These are phyloP conservation scores for Ceratocystiopsis minuta DNA, from an alignment of 2,329 filamentous ascomycete genomes.

Conservation along the genomic window DNA sequence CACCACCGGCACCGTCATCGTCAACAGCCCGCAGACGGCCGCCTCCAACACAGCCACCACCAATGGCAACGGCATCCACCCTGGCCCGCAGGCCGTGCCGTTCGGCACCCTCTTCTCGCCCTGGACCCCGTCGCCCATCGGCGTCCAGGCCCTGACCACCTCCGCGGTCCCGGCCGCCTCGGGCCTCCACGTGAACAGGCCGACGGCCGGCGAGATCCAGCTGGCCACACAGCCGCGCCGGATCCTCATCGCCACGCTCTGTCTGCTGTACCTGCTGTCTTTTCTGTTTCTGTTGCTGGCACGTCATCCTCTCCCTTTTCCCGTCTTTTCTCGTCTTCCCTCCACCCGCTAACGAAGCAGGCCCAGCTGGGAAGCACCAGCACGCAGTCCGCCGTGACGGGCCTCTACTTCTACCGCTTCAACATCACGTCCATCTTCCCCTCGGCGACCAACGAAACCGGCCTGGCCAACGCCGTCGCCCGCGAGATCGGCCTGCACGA, in stretches of 20 bases:
- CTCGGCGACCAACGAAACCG: constrained; percentile 47
- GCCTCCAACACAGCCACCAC: too few species aligned
- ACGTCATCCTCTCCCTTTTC: constrained; percentile 5
- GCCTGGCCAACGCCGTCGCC: constrained; percentile 73
- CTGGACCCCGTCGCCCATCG: not conserved
- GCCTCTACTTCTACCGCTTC: constrained; percentile 72
- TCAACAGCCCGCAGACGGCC: too few species aligned
- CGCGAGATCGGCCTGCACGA: constrained; percentile 76
- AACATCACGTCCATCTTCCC: constrained; percentile 62
- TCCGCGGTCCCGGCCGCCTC: constrained; percentile 12
- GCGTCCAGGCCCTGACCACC: constrained; percentile 1
- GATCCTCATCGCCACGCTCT: constrained; percentile 45
- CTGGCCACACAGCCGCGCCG: constrained; percentile 33
- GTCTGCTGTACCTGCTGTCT: constrained; percentile 43
- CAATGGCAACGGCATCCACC: too few species aligned
- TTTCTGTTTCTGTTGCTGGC: constrained; percentile 62
- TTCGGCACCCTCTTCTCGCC: not conserved
- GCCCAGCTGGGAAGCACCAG: constrained; percentile 48
- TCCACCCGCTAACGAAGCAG: not conserved
- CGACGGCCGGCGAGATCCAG: constrained; percentile 6
- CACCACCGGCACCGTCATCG: too few species aligned
- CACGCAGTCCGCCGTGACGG: constrained; percentile 39
- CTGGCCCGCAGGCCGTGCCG: too few species aligned
- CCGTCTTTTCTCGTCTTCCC: not conserved
- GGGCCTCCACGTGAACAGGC: constrained; percentile 12